Evolutionary conservation across 176 grass and related monocot species (phyloP).

Genomic region (Alopecurus myosuroides): DNA sequence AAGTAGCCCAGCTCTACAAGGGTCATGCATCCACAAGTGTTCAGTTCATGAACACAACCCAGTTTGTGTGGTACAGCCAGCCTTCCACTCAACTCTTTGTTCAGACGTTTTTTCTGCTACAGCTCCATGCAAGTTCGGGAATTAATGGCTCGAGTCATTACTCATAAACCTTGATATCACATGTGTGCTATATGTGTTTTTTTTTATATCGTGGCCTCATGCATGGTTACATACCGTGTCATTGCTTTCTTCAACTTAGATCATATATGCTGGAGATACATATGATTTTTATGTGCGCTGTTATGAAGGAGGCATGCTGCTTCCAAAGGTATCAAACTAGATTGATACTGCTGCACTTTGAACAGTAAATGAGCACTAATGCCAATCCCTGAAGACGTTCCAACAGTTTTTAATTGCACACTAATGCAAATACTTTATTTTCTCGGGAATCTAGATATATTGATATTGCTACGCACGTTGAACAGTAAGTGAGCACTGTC

Average conservation of each 20-base stretch:
- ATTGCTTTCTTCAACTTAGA: neutral
- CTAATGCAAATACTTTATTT: too few relatives aligned
- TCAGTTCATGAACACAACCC: neutral
- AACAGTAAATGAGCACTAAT: slow-evolving; percentile 1
- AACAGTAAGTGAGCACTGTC: neutral
- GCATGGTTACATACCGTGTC: neutral
- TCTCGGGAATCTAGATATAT: too few relatives aligned
- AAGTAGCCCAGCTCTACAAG: neutral
- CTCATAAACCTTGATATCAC: slow-evolving; percentile 32
- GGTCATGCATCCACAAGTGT: neutral
- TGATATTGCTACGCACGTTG: neutral
- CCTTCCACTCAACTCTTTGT: neutral
- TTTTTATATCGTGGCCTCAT: neutral
- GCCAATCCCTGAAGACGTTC: too few relatives aligned
- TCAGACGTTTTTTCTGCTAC: neutral
- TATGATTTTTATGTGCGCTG: neutral
- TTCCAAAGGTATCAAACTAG: neutral
- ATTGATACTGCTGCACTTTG: neutral
- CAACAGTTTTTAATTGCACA: too few relatives aligned
- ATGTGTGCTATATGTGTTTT: slow-evolving; percentile 21
- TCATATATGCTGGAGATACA: neutral
- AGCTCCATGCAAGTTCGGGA: neutral
- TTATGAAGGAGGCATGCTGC: neutral
- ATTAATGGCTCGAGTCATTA: neutral
- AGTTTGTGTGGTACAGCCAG: neutral